A percentile compares a stretch with the other conserved stretches of the same genome.
Conservation (phyloP, 2,329 filamentous ascomycete species). For the Paecilomyces fulvus region DNA sequence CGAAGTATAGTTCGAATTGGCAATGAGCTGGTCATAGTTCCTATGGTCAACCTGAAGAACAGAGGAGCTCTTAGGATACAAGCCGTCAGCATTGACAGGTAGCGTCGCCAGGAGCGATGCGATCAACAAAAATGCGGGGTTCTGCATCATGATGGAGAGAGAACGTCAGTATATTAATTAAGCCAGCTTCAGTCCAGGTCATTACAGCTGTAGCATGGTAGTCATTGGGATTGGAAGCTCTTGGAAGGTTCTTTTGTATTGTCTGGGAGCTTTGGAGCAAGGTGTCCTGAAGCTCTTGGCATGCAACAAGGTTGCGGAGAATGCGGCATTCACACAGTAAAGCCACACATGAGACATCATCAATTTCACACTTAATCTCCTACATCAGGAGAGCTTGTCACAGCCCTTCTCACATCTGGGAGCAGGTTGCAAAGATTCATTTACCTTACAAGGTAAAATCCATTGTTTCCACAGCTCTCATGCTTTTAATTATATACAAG, state of each 20-base stretch:
- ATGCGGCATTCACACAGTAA: neutral
- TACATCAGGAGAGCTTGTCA: neutral
- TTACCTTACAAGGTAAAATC: conserved; percentile 6
- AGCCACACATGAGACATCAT: neutral
- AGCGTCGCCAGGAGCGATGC: conserved; percentile 58
- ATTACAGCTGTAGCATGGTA: neutral
- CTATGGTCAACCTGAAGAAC: conserved; percentile 75
- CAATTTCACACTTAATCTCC: neutral
- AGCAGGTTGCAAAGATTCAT: neutral
- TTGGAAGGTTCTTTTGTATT: neutral
- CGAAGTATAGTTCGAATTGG: conserved; percentile 82
- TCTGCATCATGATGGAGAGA: conserved; percentile 22
- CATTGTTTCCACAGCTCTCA: neutral
- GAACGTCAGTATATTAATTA: neutral
- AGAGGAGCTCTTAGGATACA: conserved; percentile 81
- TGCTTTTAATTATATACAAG: neutral
- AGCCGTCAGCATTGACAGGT: conserved; percentile 56
- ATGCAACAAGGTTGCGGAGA: conserved; percentile 12
- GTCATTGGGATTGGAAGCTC: neutral
- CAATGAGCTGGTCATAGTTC: conserved; percentile 73
- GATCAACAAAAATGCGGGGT: conserved; percentile 42
- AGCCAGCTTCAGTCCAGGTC: neutral
- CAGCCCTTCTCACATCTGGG: neutral
- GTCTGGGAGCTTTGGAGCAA: conserved; percentile 17
- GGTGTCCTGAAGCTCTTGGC: conserved; percentile 36